These are phyloP conservation scores for Rugonectria rugulosa DNA, from an alignment of 2,329 filamentous ascomycete species.

Conservation along the genomic window DNA sequence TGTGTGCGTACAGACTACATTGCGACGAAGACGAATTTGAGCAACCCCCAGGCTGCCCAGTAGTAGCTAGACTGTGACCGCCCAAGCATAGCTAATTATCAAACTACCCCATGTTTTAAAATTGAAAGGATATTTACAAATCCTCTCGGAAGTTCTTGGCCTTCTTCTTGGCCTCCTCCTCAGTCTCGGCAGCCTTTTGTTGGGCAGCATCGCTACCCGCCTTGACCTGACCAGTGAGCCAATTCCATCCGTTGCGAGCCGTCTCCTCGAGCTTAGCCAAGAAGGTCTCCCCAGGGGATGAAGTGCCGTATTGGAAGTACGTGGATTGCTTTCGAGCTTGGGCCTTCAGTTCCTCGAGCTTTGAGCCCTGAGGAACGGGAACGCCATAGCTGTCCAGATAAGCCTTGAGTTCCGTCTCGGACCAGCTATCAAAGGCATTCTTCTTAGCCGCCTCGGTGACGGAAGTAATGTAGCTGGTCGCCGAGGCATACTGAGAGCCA, in stretches of 20 bases:
- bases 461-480: conserved; percentile 73
- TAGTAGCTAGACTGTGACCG: too few relatives aligned
- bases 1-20: background rate
- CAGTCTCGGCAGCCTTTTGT: conserved; percentile 52
- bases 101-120: too few relatives aligned
- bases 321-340: conserved; percentile 76
- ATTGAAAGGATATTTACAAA: conserved; percentile 47
- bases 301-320: conserved; percentile 80
- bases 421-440: conserved; percentile 76
- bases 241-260: conserved; percentile 57
- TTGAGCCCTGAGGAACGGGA: conserved; percentile 70
- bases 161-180: conserved; percentile 40
- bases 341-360: conserved; percentile 72
- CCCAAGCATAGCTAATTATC: too few relatives aligned
- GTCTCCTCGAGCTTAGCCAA: conserved; percentile 67
- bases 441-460: conserved; percentile 72
- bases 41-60: background rate
- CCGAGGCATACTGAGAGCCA: conserved; percentile 68
- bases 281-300: conserved; percentile 69
- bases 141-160: conserved; percentile 54
- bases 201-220: conserved; percentile 57
- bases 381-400: conserved; percentile 84
- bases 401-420: conserved; percentile 74
- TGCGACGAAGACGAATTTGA: background rate
- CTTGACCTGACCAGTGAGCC: conserved; percentile 58